phyloP scores from a whole-genome alignment of 2,329 filamentous ascomycete genomes.

The Chrysoporthe deuterocubensis region DNA sequence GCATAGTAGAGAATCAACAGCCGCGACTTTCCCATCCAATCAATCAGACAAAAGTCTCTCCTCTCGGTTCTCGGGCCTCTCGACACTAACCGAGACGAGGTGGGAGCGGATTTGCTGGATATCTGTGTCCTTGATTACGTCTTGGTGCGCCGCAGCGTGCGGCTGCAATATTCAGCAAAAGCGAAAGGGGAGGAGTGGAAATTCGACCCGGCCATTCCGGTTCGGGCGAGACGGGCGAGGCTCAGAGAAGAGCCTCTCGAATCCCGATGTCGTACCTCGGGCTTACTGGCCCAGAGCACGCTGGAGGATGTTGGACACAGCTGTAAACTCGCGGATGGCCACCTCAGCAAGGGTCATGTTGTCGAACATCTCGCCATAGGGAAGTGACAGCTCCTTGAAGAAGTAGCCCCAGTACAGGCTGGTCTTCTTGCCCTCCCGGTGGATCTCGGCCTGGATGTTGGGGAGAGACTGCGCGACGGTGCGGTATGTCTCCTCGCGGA shows the following conservation, averaged over 20 bases:
- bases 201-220: neutral
- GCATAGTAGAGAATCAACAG: neutral
- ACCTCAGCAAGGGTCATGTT: slow-evolving; percentile 52
- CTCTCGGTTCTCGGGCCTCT: neutral
- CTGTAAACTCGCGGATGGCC: slow-evolving; percentile 51
- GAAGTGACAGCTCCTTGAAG: slow-evolving; percentile 51
- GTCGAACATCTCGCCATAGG: slow-evolving; percentile 47
- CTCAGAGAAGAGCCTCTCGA: neutral
- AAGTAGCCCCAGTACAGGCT: slow-evolving; percentile 58
- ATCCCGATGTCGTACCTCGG: too few species aligned
- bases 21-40: neutral
- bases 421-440: slow-evolving; percentile 39
- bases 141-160: neutral
- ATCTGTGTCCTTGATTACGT: neutral
- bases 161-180: neutral
- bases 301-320: slow-evolving; percentile 54
- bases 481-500: slow-evolving; percentile 56
- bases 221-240: neutral
- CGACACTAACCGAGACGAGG: neutral
- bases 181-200: neutral
- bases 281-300: slow-evolving; percentile 38
- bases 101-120: neutral
- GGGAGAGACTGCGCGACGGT: slow-evolving; percentile 46
- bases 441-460: slow-evolving; percentile 45
- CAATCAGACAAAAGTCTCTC: neutral